phyloP scores from a whole-genome alignment of 768 basidiomycete species.

The Auricularia auricula-judae region DNA sequence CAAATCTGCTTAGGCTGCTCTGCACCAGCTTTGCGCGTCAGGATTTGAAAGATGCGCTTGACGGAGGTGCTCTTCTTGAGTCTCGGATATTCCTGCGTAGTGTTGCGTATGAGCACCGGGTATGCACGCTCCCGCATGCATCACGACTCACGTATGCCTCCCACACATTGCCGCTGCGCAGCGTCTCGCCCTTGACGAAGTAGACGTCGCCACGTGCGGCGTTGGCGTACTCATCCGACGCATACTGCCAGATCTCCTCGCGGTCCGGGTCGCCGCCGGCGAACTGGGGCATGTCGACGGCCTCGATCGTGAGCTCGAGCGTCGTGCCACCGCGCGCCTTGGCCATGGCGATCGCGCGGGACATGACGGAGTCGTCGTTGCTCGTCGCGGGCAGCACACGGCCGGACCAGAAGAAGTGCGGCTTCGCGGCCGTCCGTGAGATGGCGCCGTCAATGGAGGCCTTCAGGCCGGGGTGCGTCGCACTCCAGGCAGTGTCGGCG shows the following conservation, averaged over 20 bases:
- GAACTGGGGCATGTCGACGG: not conserved
- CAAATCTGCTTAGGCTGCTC: not conserved
- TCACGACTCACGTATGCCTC: not conserved
- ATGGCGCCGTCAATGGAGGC: not conserved
- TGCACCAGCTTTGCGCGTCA: not conserved
- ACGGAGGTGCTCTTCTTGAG: not conserved
- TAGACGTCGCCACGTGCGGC: not conserved
- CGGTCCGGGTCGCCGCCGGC: not conserved
- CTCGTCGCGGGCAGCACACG: not conserved
- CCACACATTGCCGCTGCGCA: not conserved
- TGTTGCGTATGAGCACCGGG: too few species aligned
- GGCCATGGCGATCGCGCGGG: not conserved
- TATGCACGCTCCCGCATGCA: too few species aligned
- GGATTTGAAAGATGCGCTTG: not conserved
- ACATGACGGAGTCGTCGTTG: not conserved
- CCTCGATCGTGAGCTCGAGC: not conserved
- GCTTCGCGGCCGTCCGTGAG: not conserved
- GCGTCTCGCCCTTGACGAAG: not conserved
- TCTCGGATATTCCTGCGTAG: not conserved
- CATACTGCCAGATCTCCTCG: not conserved
- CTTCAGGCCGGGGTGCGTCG: not conserved
- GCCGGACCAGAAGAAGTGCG: not conserved
- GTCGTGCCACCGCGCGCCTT: not conserved
- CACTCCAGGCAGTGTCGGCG: not conserved
- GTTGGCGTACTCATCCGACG: not conserved